Evolutionary conservation across 1,284 basidiomycete species (phyloP).

Genomic region (Chalciporus sp.): DNA sequence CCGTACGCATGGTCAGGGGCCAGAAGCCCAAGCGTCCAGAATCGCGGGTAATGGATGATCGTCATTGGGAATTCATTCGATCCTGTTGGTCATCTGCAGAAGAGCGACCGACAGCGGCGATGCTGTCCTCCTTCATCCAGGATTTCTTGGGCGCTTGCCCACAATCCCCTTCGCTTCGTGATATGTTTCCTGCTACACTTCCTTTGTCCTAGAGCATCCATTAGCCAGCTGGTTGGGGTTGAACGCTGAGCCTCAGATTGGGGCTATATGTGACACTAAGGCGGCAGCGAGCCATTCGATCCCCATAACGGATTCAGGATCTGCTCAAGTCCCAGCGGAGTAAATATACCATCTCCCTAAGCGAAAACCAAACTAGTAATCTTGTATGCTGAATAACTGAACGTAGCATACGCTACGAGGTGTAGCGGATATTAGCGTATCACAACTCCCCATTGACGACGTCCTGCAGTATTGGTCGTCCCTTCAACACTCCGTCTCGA

Average conservation of each 20-base stretch:
- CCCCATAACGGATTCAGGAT: no score
- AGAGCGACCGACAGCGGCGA: constrained; percentile 3
- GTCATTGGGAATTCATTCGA: constrained; percentile 15
- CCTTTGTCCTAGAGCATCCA: neutral
- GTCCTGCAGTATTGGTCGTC: constrained; percentile 60
- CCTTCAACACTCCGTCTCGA: constrained; percentile 49
- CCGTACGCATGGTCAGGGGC: neutral
- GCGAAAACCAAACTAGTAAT: no score
- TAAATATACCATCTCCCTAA: no score
- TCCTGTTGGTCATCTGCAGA: constrained; percentile 10
- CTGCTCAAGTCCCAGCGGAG: no score
- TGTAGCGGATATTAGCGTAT: constrained; percentile 2
- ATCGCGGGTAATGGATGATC: neutral
- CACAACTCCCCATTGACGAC: constrained; percentile 45
- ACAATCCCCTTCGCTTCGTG: neutral
- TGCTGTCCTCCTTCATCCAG: neutral
- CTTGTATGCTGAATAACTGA: neutral
- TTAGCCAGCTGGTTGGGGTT: no score
- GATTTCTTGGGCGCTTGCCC: neutral
- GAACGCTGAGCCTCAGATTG: no score
- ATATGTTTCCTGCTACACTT: neutral
- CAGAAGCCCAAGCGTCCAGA: neutral
- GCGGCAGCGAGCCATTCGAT: no score
- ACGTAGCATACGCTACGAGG: neutral
- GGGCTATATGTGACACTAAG: no score